Evolutionary conservation across 2,329 filamentous ascomycete genomes (phyloP).

Genomic region (Colletotrichum gigasporum): DNA sequence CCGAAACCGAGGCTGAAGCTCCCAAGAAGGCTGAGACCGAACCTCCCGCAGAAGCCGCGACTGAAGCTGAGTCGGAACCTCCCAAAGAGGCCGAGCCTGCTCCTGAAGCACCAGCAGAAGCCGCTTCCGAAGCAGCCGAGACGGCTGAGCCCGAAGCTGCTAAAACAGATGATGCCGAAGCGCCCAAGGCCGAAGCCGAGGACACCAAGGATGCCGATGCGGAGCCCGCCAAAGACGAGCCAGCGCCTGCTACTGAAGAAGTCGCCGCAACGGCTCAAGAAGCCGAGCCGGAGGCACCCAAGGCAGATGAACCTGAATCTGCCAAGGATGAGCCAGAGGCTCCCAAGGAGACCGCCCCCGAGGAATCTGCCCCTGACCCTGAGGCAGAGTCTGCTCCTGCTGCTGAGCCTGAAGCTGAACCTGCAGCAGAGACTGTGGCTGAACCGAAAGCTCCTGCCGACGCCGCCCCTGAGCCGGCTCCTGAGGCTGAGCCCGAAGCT

Average conservation of each 20-base stretch:
- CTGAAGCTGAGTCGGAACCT: not conserved
- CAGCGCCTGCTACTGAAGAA: not conserved
- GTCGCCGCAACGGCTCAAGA: not conserved
- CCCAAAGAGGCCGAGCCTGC: not conserved
- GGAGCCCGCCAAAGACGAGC: not conserved
- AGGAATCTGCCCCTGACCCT: not conserved
- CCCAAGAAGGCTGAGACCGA: not conserved
- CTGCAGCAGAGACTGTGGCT: not conserved
- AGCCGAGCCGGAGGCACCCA: not conserved
- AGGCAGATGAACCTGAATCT: not conserved
- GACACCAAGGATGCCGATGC: not conserved
- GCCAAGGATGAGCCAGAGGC: not conserved
- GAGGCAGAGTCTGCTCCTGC: not conserved
- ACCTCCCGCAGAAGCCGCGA: not conserved
- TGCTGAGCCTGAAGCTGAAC: not conserved
- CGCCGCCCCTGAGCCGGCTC: not conserved
- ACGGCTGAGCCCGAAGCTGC: not conserved
- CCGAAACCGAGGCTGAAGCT: not conserved
- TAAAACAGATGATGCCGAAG: not conserved
- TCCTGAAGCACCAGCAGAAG: too few relatives aligned
- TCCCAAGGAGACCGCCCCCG: not conserved
- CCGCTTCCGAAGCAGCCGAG: conserved; percentile 4
- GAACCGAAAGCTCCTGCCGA: not conserved
- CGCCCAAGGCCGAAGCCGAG: not conserved
- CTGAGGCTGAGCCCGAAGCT: not conserved